Evolutionary conservation across 495 filamentous ascomycete genomes (phyloP).

Genomic region (Lasiosphaeris hirsuta): DNA sequence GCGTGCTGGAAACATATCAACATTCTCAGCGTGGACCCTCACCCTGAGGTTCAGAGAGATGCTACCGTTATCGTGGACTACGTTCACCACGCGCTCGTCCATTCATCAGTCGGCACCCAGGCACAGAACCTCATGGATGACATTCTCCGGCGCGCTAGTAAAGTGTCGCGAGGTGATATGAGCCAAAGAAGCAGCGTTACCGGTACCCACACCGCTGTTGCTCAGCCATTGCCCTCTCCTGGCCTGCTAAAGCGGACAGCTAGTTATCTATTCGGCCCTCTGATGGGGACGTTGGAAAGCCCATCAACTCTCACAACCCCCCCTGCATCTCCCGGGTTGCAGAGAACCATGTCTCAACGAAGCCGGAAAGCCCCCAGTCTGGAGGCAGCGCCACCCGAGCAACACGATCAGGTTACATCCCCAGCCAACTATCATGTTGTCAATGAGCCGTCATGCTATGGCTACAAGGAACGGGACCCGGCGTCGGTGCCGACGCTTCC

Average conservation of each 20-base stretch:
- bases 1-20: conserved; percentile 92
- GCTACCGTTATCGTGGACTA: conserved; percentile 79
- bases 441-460: conserved; percentile 69
- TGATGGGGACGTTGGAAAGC: conserved; percentile 50
- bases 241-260: conserved; percentile 52
- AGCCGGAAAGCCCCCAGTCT: conserved; percentile 61
- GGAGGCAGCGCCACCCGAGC: conserved; percentile 63
- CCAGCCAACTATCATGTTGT: conserved; percentile 72
- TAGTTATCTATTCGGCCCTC: conserved; percentile 51
- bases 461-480: conserved; percentile 60
- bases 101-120: conserved; percentile 68
- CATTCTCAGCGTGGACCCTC: conserved; percentile 86
- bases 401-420: conserved; percentile 65
- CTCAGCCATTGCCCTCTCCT: conserved; percentile 42
- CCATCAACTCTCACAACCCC: conserved; percentile 28
- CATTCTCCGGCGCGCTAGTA: conserved; percentile 53
- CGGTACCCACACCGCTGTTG: conserved; percentile 36
- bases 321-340: conserved; percentile 33
- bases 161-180: conserved; percentile 49
- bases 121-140: conserved; percentile 74
- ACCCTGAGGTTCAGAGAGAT: conserved; percentile 86
- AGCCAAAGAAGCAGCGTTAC: conserved; percentile 42
- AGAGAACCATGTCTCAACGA: conserved; percentile 42
- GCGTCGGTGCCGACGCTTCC: conserved; percentile 61
- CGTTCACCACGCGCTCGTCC: conserved; percentile 69